Evolutionary conservation across 306 rosid genomes (phyloP).

Genomic region (Delonix regia): DNA sequence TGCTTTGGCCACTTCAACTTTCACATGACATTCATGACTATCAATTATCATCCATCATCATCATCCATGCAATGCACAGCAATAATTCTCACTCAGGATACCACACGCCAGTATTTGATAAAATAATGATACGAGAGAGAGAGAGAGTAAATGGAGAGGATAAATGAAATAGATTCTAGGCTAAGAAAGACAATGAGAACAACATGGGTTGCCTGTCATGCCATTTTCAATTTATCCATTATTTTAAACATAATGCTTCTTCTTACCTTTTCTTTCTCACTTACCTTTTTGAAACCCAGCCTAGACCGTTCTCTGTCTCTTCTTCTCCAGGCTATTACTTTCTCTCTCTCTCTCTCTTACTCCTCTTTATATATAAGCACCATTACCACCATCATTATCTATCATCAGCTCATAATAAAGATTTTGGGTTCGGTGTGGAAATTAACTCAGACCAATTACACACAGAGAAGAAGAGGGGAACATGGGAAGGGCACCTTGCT

Average conservation of each 20-base stretch:
- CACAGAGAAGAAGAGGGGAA: not conserved
- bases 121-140: conserved; percentile 45
- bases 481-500: conserved; percentile 99
- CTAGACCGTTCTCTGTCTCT: conserved; percentile 42
- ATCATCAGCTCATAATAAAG: conserved; percentile 40
- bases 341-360: conserved; percentile 28
- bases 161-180: conserved; percentile 42
- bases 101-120: not conserved
- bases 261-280: conserved; percentile 29
- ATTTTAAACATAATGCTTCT: conserved; percentile 44
- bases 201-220: conserved; percentile 48
- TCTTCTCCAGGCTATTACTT: conserved; percentile 68
- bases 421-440: conserved; percentile 31
- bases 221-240: conserved; percentile 50
- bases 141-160: conserved; percentile 28
- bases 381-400: conserved; percentile 30
- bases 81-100: conserved; percentile 34
- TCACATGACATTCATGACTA: not conserved
- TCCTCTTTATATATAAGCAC: conserved; percentile 37
- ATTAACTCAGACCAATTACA: conserved; percentile 37
- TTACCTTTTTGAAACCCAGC: conserved; percentile 60
- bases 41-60: not conserved
- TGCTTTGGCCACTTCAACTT: conserved; percentile 40
- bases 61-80: conserved; percentile 27
- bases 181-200: conserved; percentile 59